Base-by-base conservation (phyloP, 1,284 basidiomycete species). In the Melampsora americana region DNA sequence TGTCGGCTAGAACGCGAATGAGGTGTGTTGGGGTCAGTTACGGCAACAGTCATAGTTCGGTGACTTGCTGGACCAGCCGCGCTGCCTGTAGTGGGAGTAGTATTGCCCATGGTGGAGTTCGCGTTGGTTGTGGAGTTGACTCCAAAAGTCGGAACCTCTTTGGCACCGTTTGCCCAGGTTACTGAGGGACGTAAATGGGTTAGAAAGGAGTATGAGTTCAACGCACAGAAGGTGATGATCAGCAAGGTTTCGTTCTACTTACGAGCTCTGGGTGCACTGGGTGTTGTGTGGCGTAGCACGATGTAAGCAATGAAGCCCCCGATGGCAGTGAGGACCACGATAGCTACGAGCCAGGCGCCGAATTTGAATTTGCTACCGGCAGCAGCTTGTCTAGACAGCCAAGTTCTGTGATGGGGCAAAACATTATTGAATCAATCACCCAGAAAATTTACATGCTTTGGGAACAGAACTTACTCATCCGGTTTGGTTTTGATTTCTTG, bases 91-190 rank as follows among this genome's bases (percentile, higher is more conserved):
- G 35, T 35, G 35, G 35, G 35, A 35, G 35, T 35, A 9, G 9
- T 9, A 35, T 35, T 35, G 3, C 5, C 35, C 35, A 35, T 9
- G 9, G 35, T 35, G 9, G 35, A 35, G 35, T 35, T 35, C 5
- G 35, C 35, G 35, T 35, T 35, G 50, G 50, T 53, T 6, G 50
- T 53, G 23, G 50, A 53, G 23, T 53, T 53, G 0, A 6, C 20
- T 11, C 70, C 70, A 56, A 73, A 73, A 6, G 70, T 73, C 3
- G 70, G 70, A 0, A 50, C 30, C 23, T 50, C 46, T 7, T 1
- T 18, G 14, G 70, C 61, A 23, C 70, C 70, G 28, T 73, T 73
- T 53, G 70, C 70, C 70, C 70, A 73, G 32, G 32, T 65, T 30
- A 73, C 70, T 73, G 32, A 9, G 16, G 18, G 23, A 62, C 6